A percentile compares a stretch with the other conserved stretches of the same genome.
These are phyloP conservation scores for Phytomonas francai DNA, from an alignment of 208 protist species.

Conservation along the genomic window DNA sequence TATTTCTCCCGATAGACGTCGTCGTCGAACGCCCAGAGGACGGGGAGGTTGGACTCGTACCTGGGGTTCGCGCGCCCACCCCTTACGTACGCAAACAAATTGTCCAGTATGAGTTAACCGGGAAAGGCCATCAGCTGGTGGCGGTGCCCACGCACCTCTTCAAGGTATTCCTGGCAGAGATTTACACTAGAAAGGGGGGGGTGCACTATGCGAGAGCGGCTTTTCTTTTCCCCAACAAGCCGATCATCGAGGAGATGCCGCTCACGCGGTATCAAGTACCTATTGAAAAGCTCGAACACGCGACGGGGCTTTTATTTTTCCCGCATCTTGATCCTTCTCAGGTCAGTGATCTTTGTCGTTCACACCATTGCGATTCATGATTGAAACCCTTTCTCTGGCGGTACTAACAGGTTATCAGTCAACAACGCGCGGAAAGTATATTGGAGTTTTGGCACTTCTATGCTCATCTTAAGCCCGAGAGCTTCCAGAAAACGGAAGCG, in stretches of 20 bases:
- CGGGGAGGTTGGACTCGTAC: not conserved
- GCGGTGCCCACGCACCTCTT: slow-evolving; percentile 83
- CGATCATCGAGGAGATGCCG: slow-evolving; percentile 52
- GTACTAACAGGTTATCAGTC: slow-evolving; percentile 51
- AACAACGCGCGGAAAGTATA: slow-evolving; percentile 43
- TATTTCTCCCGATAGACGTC: slow-evolving; percentile 44
- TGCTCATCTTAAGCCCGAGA: slow-evolving; percentile 18
- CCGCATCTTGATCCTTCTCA: slow-evolving; percentile 19
- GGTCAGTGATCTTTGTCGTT: slow-evolving; percentile 47
- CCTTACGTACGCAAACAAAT: slow-evolving; percentile 11
- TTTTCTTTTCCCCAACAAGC: slow-evolving; percentile 75
- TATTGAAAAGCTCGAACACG: slow-evolving; percentile 29
- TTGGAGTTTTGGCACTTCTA: slow-evolving; percentile 43
- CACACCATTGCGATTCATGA: slow-evolving; percentile 36
- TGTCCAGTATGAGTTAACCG: slow-evolving; percentile 58
- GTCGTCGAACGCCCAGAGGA: slow-evolving; percentile 22
- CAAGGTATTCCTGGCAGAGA: slow-evolving; percentile 66
- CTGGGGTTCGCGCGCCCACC: not conserved
- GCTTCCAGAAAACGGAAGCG: slow-evolving; percentile 11
- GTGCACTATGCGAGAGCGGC: slow-evolving; percentile 33
- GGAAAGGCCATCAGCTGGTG: slow-evolving; percentile 30
- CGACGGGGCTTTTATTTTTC: slow-evolving; percentile 78
- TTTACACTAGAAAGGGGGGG: slow-evolving; percentile 1
- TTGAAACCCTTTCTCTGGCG: slow-evolving; percentile 32
- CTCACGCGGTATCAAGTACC: slow-evolving; percentile 70